These are phyloP conservation scores for Paecilomyces niveus DNA, from an alignment of 2,329 filamentous ascomycete genomes.

Conservation along the genomic window DNA sequence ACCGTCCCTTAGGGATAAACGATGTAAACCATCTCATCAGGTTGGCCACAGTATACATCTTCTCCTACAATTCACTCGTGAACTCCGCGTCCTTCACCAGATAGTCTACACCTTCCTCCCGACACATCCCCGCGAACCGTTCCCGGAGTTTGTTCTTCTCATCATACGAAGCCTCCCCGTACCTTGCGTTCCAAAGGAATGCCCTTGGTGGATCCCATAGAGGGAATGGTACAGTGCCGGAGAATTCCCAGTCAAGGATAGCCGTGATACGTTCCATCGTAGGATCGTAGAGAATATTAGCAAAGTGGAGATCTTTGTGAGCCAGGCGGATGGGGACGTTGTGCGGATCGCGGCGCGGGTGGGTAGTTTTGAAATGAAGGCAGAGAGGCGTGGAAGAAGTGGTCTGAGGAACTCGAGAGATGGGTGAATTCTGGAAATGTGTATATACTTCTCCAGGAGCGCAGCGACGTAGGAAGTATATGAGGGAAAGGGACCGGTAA, in stretches of 20 bases:
- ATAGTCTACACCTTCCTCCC: constrained; percentile 9
- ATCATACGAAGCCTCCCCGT: constrained; percentile 9
- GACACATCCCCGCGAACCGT: constrained; percentile 18
- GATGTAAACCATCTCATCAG: constrained; percentile 23
- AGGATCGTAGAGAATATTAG: constrained; percentile 29
- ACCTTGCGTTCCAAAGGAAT: constrained; percentile 28
- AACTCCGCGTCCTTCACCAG: constrained; percentile 7
- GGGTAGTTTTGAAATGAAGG: constrained; percentile 11
- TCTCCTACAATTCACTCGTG: constrained; percentile 12
- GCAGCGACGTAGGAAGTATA: constrained; percentile 20
- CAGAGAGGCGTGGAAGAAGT: constrained; percentile 19
- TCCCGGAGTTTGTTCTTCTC: constrained; percentile 16
- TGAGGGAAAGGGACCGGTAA: constrained; percentile 11
- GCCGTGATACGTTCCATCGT: constrained; percentile 19
- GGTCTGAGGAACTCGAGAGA: constrained; percentile 19
- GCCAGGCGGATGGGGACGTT: constrained; percentile 18
- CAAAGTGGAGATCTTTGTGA: constrained; percentile 34
- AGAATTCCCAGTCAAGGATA: constrained; percentile 35
- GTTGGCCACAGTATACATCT: constrained; percentile 20
- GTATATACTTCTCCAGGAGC: constrained; percentile 17
- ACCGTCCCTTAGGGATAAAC: constrained; percentile 17
- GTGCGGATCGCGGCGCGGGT: constrained; percentile 9
- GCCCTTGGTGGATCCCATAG: constrained; percentile 30
- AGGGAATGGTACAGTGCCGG: constrained; percentile 25
- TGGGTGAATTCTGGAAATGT: constrained; percentile 17